These are phyloP conservation scores for Limonium bicolor DNA, from an alignment of 148 eudicot genomes.

Conservation along the genomic window DNA sequence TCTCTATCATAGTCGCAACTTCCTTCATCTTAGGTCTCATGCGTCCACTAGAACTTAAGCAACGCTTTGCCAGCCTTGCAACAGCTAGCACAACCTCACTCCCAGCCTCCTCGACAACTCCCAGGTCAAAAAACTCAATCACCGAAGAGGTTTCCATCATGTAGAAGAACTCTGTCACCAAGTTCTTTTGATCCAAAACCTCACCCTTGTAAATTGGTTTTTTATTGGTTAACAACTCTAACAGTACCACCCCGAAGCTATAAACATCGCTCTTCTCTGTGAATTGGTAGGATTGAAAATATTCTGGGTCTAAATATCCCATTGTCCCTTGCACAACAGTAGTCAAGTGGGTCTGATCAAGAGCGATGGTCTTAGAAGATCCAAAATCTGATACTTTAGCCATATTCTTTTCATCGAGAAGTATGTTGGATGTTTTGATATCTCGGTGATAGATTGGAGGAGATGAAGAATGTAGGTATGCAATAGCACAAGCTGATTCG, in stretches of 20 bases:
- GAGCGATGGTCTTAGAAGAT: too few species aligned
- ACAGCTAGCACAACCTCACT: neutral
- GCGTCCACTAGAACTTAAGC: neutral
- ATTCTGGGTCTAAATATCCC: too few species aligned
- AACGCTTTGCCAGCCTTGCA: neutral
- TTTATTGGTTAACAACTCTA: neutral
- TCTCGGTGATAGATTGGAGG: too few species aligned
- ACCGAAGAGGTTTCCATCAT: neutral
- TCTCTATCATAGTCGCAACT: neutral
- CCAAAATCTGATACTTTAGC: too few species aligned
- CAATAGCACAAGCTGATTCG: too few species aligned
- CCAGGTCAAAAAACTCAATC: neutral
- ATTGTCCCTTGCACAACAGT: too few species aligned
- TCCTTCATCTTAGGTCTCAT: neutral
- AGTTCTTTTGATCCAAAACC: slow-evolving; percentile 1
- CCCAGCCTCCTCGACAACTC: neutral
- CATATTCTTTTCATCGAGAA: too few species aligned
- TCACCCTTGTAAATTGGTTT: neutral
- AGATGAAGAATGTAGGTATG: too few species aligned
- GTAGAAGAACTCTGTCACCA: neutral
- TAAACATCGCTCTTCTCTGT: too few species aligned
- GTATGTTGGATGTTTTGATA: too few species aligned
- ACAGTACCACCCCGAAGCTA: neutral
- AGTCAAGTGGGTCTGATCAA: too few species aligned
- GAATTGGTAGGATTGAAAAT: too few species aligned